Base-by-base conservation (phyloP, 2,329 filamentous ascomycete species). In the Penicillium sp. region DNA sequence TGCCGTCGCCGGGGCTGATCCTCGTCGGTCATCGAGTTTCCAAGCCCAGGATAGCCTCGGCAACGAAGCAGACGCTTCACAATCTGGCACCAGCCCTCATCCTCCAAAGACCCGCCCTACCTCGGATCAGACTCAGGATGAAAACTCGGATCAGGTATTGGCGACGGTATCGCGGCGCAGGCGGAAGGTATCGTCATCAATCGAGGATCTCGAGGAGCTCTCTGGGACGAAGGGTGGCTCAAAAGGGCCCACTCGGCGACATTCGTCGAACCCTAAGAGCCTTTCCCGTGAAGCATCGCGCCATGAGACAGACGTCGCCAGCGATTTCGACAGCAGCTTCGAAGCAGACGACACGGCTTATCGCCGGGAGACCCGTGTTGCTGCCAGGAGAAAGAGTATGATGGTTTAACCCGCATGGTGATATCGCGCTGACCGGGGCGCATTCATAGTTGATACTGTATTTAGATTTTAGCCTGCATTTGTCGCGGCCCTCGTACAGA, bases 1-100 rank as follows among this genome's bases (percentile, higher is more conserved):
- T 72, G 90, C 90, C 1, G 90, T 94, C 14, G 77, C 83, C 11
- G 86, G 84, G n/a, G 84, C 70, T 54, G 66, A 69, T 51, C 63
- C 69, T 57, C 67, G 75, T 78, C 80, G 66, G 79, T 80, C 37
- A 55, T 84, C 61, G 74, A 83, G 68, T 69, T 82, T 73, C 47
- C 67, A 66, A 35, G 64, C 78, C 76, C 66, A 78, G 78, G 73
- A 81, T 73, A 51, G 73, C 73, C 56, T 75, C 72, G 70, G 68
- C 69, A 70, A 66, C 52, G 63, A 62, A 27, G 49, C 37, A 11
- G 55, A 62, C 49, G 55, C 56, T 16, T 24, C 57, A 31, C 24
- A 59, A 55, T n/a, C 18, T 35, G 18, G 37, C 11, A 18, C 24
- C 44, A 54, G 53, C 44, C 52, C 55, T 13, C 44, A 39, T 37